phyloP scores from a whole-genome alignment of 768 basidiomycete species.

The Coprinellus aureogranulatus region DNA sequence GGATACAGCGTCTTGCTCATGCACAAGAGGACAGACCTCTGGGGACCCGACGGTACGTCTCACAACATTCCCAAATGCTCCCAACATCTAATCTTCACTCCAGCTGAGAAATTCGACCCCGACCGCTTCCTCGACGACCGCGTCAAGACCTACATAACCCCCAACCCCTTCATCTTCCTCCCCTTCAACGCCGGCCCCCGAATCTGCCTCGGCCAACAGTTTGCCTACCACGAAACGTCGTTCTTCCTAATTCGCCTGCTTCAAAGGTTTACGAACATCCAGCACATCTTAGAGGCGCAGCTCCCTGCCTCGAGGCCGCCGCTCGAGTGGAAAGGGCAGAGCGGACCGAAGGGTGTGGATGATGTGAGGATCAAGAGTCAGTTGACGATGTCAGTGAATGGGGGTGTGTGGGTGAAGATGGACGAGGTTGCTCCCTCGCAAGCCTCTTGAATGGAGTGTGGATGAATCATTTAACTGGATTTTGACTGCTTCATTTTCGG shows the following conservation, averaged over 20 bases:
- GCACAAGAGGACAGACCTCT: conserved; percentile 55
- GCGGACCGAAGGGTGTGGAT: conserved; percentile 44
- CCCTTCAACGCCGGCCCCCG: conserved; percentile 53
- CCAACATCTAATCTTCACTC: background rate
- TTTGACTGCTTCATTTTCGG: no score
- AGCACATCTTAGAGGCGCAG: conserved; percentile 45
- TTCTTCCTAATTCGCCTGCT: conserved; percentile 62
- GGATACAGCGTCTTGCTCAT: conserved; percentile 51
- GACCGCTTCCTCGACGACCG: conserved; percentile 65
- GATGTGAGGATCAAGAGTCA: conserved; percentile 44
- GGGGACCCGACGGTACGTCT: conserved; percentile 1
- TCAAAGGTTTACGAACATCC: conserved; percentile 50
- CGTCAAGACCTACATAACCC: conserved; percentile 49
- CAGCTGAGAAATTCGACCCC: conserved; percentile 60
- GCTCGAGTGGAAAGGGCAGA: conserved; percentile 37
- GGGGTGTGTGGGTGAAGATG: conserved; percentile 29
- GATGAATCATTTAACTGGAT: no score
- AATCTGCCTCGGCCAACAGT: conserved; percentile 55
- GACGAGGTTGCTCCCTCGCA: conserved; percentile 22
- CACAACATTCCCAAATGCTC: background rate
- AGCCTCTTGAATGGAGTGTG: no score
- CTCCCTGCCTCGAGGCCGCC: conserved; percentile 43
- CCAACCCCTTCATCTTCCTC: conserved; percentile 57
- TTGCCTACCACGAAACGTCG: conserved; percentile 65
- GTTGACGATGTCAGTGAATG: conserved; percentile 48